A percentile compares a stretch with the other conserved stretches of the same genome.
These are phyloP conservation scores for Xylariaceae sp. DNA, from an alignment of 2,329 filamentous ascomycete genomes.

Conservation along the genomic window DNA sequence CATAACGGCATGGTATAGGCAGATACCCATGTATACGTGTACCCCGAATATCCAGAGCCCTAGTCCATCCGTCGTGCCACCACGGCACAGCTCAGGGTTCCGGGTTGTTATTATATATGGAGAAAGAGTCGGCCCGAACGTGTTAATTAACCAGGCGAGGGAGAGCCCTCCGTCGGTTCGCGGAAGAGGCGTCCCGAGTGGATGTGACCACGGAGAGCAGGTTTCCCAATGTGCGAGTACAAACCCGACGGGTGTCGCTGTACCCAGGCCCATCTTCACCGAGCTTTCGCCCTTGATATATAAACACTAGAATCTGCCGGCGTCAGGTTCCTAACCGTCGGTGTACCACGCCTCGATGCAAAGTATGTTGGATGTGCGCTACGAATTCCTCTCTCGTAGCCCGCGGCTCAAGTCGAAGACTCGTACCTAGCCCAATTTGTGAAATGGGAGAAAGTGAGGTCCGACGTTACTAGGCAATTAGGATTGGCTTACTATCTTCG, in stretches of 20 bases:
- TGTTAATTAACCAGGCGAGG: not conserved
- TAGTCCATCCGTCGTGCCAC: no score
- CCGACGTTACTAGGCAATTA: not conserved
- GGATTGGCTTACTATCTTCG: not conserved
- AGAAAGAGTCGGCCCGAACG: not conserved
- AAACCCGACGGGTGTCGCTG: not conserved
- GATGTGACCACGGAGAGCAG: not conserved
- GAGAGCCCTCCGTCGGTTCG: not conserved
- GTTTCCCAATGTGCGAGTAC: not conserved
- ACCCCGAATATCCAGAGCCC: no score
- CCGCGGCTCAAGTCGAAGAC: no score
- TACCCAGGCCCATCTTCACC: not conserved
- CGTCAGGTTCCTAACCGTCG: not conserved
- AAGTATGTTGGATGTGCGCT: not conserved
- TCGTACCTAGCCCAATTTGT: no score
- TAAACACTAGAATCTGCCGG: not conserved
- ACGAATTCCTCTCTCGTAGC: no score
- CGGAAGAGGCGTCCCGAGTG: not conserved
- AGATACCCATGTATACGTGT: no score
- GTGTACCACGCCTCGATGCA: not conserved
- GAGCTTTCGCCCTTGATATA: not conserved
- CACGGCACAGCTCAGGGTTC: not conserved
- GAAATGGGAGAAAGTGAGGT: not conserved
- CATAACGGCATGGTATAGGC: no score
- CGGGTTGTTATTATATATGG: not conserved